phyloP scores from a whole-genome alignment of 768 basidiomycete genomes.

The Termitomyces sp. region DNA sequence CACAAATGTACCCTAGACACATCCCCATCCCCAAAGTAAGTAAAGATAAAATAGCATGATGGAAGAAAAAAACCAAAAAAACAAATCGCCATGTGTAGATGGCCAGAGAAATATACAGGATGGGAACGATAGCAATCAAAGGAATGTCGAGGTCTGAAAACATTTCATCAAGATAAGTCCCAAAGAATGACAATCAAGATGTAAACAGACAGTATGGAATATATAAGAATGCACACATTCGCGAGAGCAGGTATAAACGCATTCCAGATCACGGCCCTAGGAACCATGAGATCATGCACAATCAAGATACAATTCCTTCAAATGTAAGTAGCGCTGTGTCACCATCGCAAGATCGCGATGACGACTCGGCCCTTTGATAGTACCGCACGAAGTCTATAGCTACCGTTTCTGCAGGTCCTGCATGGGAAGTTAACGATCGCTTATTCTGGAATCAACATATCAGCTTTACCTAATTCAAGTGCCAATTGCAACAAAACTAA shows the following conservation, averaged over 20 bases:
- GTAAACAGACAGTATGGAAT: too few relatives aligned
- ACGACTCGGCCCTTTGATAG: constrained; percentile 6
- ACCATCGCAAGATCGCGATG: background rate
- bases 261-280: too few relatives aligned
- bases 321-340: background rate
- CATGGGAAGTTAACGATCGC: background rate
- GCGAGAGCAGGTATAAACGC: background rate
- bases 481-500: background rate
- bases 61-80: too few relatives aligned
- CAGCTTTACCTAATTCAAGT: background rate
- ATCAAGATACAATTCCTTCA: background rate
- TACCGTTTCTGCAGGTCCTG: background rate
- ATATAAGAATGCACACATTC: background rate
- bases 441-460: background rate
- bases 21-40: too few relatives aligned
- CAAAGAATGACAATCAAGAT: background rate
- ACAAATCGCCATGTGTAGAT: too few relatives aligned
- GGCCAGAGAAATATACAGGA: too few relatives aligned
- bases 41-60: too few relatives aligned
- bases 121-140: too few relatives aligned
- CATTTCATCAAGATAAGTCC: too few relatives aligned
- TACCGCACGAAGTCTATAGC: constrained; percentile 14
- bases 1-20: too few relatives aligned
- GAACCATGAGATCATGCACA: background rate
- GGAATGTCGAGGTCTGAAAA: too few relatives aligned